Evolutionary conservation across 176 grass and related monocot genomes (phyloP), one percentile per base, ranked within the genome.

Genomic region (Raddia distichophylla): DNA sequence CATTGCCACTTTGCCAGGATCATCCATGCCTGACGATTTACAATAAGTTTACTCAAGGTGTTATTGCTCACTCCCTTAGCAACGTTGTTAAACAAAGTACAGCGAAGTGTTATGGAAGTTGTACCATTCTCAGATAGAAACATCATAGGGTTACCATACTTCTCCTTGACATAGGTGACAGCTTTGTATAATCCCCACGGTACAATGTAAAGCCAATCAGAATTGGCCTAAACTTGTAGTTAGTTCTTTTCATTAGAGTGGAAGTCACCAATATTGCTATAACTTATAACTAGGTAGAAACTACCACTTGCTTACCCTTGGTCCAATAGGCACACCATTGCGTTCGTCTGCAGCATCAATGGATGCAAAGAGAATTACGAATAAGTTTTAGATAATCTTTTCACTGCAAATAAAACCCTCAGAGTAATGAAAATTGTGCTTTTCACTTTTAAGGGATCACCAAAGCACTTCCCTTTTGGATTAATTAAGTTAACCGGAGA

Each of bases 141-240:
- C 51, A 94, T 74, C 3, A 79, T 77, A 13, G 88, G 91, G 55
- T 89, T 90, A 20, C 56, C 69, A 45, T 90, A 94, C 20, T 76
- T 79, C 79, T 88, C 85, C 69, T 90, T 94, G 10, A 94, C 78
- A 64, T 93, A 93, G 13, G 82, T 93, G 51, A 93, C 69, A 0
- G 91, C 91, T 71, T 88, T 94, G 54, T 94, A 94, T 10, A 90
- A 82, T 58, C 91, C 91, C 91, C 88, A 94, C 52, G 91, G 91
- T 67, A 94, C 88, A 17, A 90, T 94, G 73, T 94, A 94, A 18
- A 94, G 83, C 91, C 91, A 94, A 3, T 82, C 32, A 19, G 91
- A 94, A 78, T 94, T 19, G 12, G 91, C 88, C 85, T 94, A 78
- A 53, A 88, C 40, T 61, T 63, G 2, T 42, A 10, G 16, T 53